Base-by-base conservation (phyloP, 805 yeast genomes). In the Candida andamanensis region DNA sequence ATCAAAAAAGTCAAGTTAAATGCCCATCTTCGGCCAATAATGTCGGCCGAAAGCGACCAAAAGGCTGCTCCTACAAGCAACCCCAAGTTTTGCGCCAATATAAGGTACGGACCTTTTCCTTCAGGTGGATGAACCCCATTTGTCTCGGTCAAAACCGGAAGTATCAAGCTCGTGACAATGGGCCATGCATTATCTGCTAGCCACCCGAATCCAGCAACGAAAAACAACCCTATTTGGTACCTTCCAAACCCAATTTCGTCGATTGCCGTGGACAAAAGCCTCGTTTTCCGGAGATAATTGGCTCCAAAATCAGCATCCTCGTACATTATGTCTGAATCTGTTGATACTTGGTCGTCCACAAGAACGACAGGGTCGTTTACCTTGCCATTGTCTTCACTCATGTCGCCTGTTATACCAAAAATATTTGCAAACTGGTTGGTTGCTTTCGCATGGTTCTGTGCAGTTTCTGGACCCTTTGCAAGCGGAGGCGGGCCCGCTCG, bases 181-280 rank as follows among this genome's bases (percentile, higher is more conserved):
- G 69, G 69, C 58, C 65, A 63, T 2, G 61, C 60, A 37, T 62
- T 62, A 37, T 62, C 67, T 8, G 66, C 74, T 7, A 76, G 67
- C 52, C 75, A 75, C 17, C 80, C 80, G 52, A 72, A 67, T 4
- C 80, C 80, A 17, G 75, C 75, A n/a, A 75, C 55, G 38, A 64
- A 59, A 42, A 75, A 73, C 6, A 74, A 49, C 38, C 72, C 66
- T 32, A 56, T 51, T 40, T 75, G 80, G 44, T 71, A 72, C 41
- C 36, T 52, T 28, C 68, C 69, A 56, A 58, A 63, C 2, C 67
- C 69, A 18, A 61, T 54, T 17, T 51, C 53, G 37, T 60, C 64
- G 17, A 63, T 58, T 13, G 51, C 63, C 32, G 46, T 47, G 3
- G 52, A 29, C 7, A 54, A 23, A 4, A 52, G 24, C 24, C 32